Evolutionary conservation across 2,329 filamentous ascomycete species (phyloP).

Genomic region (Eurotiales sp.): DNA sequence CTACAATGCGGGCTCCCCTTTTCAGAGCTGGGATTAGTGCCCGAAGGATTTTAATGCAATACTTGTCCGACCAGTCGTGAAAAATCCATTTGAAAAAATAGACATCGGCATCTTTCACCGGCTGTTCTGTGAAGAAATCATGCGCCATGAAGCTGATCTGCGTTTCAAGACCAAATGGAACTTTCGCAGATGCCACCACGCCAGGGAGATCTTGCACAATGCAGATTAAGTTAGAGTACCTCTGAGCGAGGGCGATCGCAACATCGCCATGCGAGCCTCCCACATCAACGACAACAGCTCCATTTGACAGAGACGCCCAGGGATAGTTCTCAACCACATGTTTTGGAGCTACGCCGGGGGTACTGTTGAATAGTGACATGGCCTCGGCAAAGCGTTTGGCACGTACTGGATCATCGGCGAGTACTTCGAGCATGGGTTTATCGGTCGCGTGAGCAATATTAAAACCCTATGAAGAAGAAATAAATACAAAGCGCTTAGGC

Average conservation of each 20-base stretch:
- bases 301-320: not conserved
- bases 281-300: conserved; percentile 14
- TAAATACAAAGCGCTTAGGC: too few species aligned
- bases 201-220: conserved; percentile 49
- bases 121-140: conserved; percentile 23
- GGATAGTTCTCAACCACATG: conserved; percentile 2
- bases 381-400: conserved; percentile 12
- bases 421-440: not conserved
- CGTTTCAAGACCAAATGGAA: conserved; percentile 4
- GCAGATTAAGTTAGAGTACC: conserved; percentile 51
- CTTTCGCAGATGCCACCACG: conserved; percentile 21
- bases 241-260: conserved; percentile 51
- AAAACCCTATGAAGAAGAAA: conserved; percentile 8
- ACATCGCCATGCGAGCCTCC: conserved; percentile 58
- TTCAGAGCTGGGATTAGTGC: conserved; percentile 20
- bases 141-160: conserved; percentile 21
- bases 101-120: conserved; percentile 20
- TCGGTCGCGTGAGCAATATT: conserved; percentile 3
- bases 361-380: conserved; percentile 7
- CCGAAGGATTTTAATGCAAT: conserved; percentile 19
- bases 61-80: conserved; percentile 24
- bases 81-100: conserved; percentile 23
- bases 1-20: conserved; percentile 15
- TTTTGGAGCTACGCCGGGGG: not conserved
- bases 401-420: conserved; percentile 5